Evolutionary conservation across 148 eudicot species (phyloP).

Genomic region (Salicornia ramosissima): DNA sequence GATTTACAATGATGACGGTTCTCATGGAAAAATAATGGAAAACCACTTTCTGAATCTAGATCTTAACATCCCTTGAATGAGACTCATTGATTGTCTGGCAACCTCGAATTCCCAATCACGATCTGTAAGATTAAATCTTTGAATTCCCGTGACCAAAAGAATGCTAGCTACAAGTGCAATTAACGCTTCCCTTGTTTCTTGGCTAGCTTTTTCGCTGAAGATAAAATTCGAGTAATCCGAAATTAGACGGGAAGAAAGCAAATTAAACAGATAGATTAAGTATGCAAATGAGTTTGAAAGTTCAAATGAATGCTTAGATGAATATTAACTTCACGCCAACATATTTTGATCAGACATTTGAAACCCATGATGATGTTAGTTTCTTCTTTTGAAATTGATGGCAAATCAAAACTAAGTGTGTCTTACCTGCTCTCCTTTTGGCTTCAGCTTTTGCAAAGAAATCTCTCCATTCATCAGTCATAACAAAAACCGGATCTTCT

Average conservation of each 20-base stretch:
- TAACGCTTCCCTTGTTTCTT: slow-evolving; percentile 45
- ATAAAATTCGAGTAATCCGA: slow-evolving; percentile 2
- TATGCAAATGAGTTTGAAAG: neutral
- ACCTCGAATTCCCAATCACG: neutral
- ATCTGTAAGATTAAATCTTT: neutral
- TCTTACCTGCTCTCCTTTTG: slow-evolving; percentile 50
- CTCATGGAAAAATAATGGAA: neutral
- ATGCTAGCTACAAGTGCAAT: too few relatives aligned
- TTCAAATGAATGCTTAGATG: neutral
- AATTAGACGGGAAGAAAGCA: neutral
- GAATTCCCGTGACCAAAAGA: neutral
- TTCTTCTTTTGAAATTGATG: neutral
- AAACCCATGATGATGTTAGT: neutral
- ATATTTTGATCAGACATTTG: neutral
- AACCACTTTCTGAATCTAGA: neutral
- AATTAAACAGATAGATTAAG: neutral
- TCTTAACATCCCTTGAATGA: too few relatives aligned
- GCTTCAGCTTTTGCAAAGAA: slow-evolving; percentile 90
- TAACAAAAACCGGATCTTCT: slow-evolving; percentile 59
- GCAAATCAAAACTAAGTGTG: neutral
- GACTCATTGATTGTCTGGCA: neutral
- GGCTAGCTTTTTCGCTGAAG: slow-evolving; percentile 53
- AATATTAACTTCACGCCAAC: neutral
- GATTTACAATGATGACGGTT: neutral
- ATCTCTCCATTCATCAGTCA: slow-evolving; percentile 89